These are phyloP conservation scores for Aureobasidium sp. DNA, from an alignment of 2,329 filamentous ascomycete genomes.

Conservation along the genomic window DNA sequence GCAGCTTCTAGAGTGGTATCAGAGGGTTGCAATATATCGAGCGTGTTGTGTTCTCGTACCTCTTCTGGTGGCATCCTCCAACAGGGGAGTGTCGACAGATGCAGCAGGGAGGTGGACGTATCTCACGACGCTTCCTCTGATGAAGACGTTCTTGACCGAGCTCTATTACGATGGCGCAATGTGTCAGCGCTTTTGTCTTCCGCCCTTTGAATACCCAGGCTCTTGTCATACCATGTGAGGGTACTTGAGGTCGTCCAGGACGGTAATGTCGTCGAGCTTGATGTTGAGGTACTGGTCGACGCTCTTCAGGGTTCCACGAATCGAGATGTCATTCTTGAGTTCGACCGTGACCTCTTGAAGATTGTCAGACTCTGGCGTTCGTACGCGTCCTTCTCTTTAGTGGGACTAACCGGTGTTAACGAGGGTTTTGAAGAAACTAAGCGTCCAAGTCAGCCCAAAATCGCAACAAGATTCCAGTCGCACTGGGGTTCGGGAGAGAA, in stretches of 20 bases:
- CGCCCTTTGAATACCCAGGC: not conserved
- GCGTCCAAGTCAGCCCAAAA: not conserved
- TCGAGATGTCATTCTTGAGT: conserved; percentile 98
- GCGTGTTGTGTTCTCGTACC: conserved; percentile 41
- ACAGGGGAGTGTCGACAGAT: conserved; percentile 73
- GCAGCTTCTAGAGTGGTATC: conserved; percentile 18
- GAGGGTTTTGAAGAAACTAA: conserved; percentile 95
- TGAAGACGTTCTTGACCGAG: conserved; percentile 92
- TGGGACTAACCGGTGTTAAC: conserved; percentile 49
- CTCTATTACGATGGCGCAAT: conserved; percentile 35
- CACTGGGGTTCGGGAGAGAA: not conserved
- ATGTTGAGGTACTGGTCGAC: conserved; percentile 99
- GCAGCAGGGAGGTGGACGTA: conserved; percentile 81
- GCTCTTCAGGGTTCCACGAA: conserved; percentile 89
- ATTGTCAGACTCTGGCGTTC: not conserved
- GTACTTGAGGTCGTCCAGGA: conserved; percentile 89
- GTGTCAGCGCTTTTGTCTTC: not conserved
- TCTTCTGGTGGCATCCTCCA: conserved; percentile 87
- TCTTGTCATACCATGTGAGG: conserved; percentile 64
- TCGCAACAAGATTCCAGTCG: not conserved
- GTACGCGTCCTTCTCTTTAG: not conserved
- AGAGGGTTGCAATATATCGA: not conserved
- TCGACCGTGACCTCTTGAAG: conserved; percentile 88
- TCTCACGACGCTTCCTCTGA: conserved; percentile 82
- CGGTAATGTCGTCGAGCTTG: conserved; percentile 91